Evolutionary conservation across 2,329 filamentous ascomycete species (phyloP).

Genomic region (Alternaria gaisen): DNA sequence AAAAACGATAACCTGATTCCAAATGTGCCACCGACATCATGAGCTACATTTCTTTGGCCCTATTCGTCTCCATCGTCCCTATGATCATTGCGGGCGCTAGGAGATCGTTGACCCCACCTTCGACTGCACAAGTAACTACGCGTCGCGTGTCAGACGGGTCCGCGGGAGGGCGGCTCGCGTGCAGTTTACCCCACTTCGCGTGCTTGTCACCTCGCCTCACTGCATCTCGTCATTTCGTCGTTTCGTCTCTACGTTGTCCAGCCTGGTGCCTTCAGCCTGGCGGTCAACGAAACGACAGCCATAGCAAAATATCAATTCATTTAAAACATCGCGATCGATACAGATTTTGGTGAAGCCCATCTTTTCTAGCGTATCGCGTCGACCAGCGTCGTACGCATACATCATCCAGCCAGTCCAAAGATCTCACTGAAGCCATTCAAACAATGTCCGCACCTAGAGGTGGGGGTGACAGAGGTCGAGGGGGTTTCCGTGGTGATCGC

Average conservation of each 20-base stretch:
- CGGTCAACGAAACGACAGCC: too few species aligned
- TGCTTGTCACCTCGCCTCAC: not conserved
- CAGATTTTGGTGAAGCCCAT: too few species aligned
- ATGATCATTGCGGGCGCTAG: not conserved
- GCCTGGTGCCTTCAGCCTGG: too few species aligned
- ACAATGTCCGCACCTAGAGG: too few species aligned
- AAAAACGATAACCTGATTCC: not conserved
- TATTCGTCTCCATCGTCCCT: not conserved
- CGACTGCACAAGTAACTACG: not conserved
- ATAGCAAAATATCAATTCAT: too few species aligned
- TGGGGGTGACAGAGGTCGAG: too few species aligned
- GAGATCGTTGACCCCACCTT: not conserved
- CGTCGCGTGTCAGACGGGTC: not conserved
- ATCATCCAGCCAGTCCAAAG: too few species aligned
- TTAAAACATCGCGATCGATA: too few species aligned
- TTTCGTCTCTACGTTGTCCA: too few species aligned
- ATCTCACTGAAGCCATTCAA: too few species aligned
- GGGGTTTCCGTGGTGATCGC: constrained; percentile 3
- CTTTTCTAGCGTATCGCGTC: too few species aligned
- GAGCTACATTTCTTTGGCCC: not conserved
- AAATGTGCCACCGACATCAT: not conserved
- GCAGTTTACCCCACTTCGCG: constrained; percentile 11
- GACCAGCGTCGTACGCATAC: too few species aligned
- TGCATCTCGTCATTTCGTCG: not conserved
- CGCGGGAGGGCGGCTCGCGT: not conserved